Percentiles rank a stretch among this genome's conserved stretches.
phyloP scores from a whole-genome alignment of 2,329 filamentous ascomycete genomes.

The Calonectria hawksworthii region DNA sequence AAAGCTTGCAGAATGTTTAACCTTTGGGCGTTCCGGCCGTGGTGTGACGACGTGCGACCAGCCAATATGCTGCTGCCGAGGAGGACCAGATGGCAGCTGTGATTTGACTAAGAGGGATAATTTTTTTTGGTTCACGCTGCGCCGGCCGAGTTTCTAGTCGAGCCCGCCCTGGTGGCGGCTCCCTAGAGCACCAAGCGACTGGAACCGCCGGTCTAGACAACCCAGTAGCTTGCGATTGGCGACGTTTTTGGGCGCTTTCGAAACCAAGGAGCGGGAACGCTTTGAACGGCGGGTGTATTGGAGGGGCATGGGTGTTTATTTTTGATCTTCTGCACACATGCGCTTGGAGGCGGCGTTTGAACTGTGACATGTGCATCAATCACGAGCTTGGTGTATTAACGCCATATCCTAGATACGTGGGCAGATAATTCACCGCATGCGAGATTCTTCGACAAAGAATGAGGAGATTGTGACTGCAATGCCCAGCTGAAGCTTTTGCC shows the following conservation, averaged over 20 bases:
- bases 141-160: neutral
- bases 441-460: neutral
- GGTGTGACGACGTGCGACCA: neutral
- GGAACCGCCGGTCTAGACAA: neutral
- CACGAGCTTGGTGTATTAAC: neutral
- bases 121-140: neutral
- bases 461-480: no score
- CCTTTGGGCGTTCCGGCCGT: neutral
- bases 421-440: neutral
- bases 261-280: neutral
- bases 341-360: neutral
- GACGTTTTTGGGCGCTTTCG: neutral
- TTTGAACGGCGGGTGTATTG: neutral
- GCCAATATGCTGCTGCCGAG: neutral
- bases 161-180: neutral
- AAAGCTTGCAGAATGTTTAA: neutral
- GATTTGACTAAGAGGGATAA: neutral
- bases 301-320: neutral
- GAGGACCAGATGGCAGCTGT: neutral
- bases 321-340: neutral
- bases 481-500: neutral
- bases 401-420: neutral
- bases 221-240: neutral
- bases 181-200: neutral
- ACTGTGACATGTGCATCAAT: neutral